These are phyloP conservation scores for Talaromyces funiculosus DNA, from an alignment of 2,329 filamentous ascomycete species.

Conservation along the genomic window DNA sequence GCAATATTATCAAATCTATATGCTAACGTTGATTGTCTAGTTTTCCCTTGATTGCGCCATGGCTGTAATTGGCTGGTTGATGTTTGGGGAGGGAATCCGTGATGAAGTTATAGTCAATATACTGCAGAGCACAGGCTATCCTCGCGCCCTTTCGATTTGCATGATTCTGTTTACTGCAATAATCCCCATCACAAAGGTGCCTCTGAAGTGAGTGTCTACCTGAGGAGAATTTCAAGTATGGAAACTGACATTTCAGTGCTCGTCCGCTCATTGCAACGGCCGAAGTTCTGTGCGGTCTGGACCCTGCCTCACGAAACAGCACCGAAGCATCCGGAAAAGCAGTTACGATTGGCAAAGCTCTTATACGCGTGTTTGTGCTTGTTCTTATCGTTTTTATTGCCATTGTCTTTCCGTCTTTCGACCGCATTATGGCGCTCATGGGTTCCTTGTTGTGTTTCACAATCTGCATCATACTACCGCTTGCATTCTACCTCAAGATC, in stretches of 20 bases:
- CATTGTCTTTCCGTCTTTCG: constrained; percentile 69
- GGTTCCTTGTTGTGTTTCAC: constrained; percentile 87
- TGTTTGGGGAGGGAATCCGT: constrained; percentile 86
- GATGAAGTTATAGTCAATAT: constrained; percentile 93
- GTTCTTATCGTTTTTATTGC: constrained; percentile 71
- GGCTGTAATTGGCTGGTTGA: constrained; percentile 77
- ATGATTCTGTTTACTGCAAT: constrained; percentile 85
- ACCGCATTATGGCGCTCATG: constrained; percentile 85
- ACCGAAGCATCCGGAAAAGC: constrained; percentile 38
- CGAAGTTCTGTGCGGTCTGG: constrained; percentile 74
- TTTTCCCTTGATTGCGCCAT: constrained; percentile 76
- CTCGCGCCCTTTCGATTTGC: constrained; percentile 64
- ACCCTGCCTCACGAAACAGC: constrained; percentile 35
- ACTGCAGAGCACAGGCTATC: constrained; percentile 67
- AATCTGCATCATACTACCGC: constrained; percentile 85
- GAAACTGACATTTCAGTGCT: constrained; percentile 44
- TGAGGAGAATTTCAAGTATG: background rate
- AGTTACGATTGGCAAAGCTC: constrained; percentile 54
- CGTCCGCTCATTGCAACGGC: constrained; percentile 81
- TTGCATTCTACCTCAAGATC: constrained; percentile 84
- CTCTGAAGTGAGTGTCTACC: constrained; percentile 57
- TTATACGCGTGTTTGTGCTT: constrained; percentile 61
- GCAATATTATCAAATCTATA: background rate
- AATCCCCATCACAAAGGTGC: constrained; percentile 93
- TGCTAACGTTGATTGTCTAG: constrained; percentile 32